Conservation (phyloP, 2,329 filamentous ascomycete genomes). For the Colletotrichum lupini region DNA sequence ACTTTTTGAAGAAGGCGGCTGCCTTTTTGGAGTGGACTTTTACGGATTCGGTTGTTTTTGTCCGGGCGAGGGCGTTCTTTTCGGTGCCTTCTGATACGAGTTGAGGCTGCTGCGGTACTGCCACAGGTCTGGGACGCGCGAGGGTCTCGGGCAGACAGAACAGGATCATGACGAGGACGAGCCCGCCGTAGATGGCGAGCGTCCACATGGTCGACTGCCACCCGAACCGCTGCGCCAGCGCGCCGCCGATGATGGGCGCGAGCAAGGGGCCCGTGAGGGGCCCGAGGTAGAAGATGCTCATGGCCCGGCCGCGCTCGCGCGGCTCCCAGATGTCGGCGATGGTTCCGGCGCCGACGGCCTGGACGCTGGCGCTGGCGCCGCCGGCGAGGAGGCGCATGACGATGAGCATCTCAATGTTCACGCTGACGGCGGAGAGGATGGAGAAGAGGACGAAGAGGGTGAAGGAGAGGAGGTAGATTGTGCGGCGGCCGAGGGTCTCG, state of each 20-base stretch:
- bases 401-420: conserved; percentile 80
- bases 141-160: conserved; percentile 76
- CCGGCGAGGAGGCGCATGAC: conserved; percentile 80
- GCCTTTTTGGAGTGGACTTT: conserved; percentile 65
- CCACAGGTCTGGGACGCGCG: conserved; percentile 43
- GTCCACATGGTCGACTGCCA: conserved; percentile 87
- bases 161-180: conserved; percentile 65
- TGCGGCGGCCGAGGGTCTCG: conserved; percentile 76
- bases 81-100: conserved; percentile 20
- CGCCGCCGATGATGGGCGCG: conserved; percentile 81
- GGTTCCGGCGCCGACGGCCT: conserved; percentile 85
- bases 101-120: conserved; percentile 5
- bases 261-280: conserved; percentile 80
- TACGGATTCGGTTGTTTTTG: conserved; percentile 72
- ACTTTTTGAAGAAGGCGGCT: conserved; percentile 64
- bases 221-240: conserved; percentile 73
- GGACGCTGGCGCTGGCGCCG: conserved; percentile 82
- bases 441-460: conserved; percentile 78
- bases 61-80: conserved; percentile 53
- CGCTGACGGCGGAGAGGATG: conserved; percentile 74
- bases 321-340: conserved; percentile 85
- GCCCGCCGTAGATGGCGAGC: conserved; percentile 74
- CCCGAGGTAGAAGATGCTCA: conserved; percentile 85
- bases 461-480: conserved; percentile 84
- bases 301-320: conserved; percentile 78